phyloP scores from a whole-genome alignment of 2,329 filamentous ascomycete genomes.

The Colletotrichum higginsianum region DNA sequence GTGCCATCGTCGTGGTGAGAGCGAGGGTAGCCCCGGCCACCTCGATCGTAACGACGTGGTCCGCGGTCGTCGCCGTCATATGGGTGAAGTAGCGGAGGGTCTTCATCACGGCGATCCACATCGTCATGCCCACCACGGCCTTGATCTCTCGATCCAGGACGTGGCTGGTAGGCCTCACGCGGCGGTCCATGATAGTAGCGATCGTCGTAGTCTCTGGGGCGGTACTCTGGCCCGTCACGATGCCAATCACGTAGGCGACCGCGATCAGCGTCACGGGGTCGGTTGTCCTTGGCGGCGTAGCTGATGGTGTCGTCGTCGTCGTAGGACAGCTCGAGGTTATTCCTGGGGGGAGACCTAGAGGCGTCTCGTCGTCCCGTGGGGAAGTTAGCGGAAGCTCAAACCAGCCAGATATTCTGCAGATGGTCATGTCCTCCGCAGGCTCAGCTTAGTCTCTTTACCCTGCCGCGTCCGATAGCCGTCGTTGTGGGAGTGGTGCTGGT shows the following conservation, averaged over 20 bases:
- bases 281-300: constrained; percentile 45
- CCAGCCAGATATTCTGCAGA: constrained; percentile 44
- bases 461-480: constrained; percentile 64
- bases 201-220: constrained; percentile 39
- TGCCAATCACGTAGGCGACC: constrained; percentile 43
- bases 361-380: constrained; percentile 59
- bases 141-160: constrained; percentile 46
- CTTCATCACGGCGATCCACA: constrained; percentile 48
- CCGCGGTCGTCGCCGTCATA: constrained; percentile 53
- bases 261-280: constrained; percentile 48
- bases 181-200: constrained; percentile 45
- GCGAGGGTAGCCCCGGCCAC: constrained; percentile 38
- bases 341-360: constrained; percentile 60
- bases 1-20: constrained; percentile 38
- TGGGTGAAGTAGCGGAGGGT: constrained; percentile 53
- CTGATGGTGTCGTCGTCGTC: constrained; percentile 54
- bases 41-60: constrained; percentile 44
- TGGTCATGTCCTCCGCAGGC: constrained; percentile 43
- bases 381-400: constrained; percentile 61
- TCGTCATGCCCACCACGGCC: constrained; percentile 49
- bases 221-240: constrained; percentile 27
- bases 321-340: constrained; percentile 50
- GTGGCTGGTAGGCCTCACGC: constrained; percentile 44
- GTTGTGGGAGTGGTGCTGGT: constrained; percentile 48
- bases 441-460: constrained; percentile 58